Percentiles rank a stretch among this genome's conserved stretches.
phyloP scores from a whole-genome alignment of 768 basidiomycete species.

The Calocybe cyanea region DNA sequence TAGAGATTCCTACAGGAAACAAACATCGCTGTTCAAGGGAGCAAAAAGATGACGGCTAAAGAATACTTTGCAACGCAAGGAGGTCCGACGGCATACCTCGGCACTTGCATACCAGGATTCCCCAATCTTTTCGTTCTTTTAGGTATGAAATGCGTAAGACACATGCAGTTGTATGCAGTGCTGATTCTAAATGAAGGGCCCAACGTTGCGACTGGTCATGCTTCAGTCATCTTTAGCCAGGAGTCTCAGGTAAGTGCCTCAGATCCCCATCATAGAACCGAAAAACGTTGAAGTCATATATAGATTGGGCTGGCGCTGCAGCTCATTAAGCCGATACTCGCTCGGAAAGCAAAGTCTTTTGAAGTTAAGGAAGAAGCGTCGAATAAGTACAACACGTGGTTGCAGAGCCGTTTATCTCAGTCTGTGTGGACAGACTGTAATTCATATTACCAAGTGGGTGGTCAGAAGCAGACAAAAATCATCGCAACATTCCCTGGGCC shows the following conservation, averaged over 20 bases:
- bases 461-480: constrained; percentile 36
- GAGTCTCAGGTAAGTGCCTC: constrained; percentile 45
- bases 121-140: constrained; percentile 49
- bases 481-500: constrained; percentile 54
- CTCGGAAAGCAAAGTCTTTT: constrained; percentile 45
- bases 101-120: constrained; percentile 51
- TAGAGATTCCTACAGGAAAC: constrained; percentile 27
- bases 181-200: constrained; percentile 33
- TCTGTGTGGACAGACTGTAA: constrained; percentile 53
- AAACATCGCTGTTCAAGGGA: constrained; percentile 36
- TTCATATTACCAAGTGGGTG: constrained; percentile 46
- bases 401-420: constrained; percentile 41
- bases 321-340: constrained; percentile 49
- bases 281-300: constrained; percentile 4
- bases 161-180: not conserved
- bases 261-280: constrained; percentile 6
- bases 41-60: constrained; percentile 33
- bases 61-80: constrained; percentile 47
- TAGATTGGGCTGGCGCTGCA: constrained; percentile 49
- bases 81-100: constrained; percentile 50
- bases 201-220: constrained; percentile 56
- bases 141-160: constrained; percentile 28
- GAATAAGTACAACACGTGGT: constrained; percentile 46
- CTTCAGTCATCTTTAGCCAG: constrained; percentile 51
- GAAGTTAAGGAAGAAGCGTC: constrained; percentile 44